Evolutionary conservation across 2,329 filamentous ascomycete genomes (phyloP).

Genomic region (Chaetomium sp.): DNA sequence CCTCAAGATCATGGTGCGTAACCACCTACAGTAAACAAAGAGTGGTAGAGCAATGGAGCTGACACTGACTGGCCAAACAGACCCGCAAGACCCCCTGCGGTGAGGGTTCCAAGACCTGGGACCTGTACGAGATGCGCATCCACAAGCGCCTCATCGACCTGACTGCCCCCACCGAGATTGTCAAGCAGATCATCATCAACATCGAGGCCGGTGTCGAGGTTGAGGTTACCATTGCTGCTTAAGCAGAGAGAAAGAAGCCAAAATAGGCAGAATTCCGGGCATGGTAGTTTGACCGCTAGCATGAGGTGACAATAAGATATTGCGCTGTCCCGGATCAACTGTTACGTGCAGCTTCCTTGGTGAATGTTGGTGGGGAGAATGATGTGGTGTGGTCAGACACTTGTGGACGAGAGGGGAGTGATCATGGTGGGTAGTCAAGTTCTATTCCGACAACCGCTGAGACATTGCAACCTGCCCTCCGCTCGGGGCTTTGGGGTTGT

Average conservation of each 20-base stretch:
- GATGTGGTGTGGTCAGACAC: not conserved
- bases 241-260: constrained; percentile 42
- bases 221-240: constrained; percentile 88
- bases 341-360: not conserved
- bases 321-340: not conserved
- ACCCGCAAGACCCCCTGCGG: constrained; percentile 99
- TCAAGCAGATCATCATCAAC: constrained; percentile 97
- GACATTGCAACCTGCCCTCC: not conserved
- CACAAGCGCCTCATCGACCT: constrained; percentile 98
- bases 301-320: not conserved
- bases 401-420: too few relatives aligned
- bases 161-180: constrained; percentile 95
- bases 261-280: constrained; percentile 9
- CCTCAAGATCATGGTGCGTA: constrained; percentile 36
- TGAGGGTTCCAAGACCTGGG: constrained; percentile 99
- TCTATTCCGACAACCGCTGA: too few relatives aligned
- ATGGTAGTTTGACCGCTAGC: not conserved
- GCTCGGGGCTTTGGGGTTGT: not conserved
- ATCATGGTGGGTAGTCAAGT: too few relatives aligned
- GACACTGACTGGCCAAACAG: constrained; percentile 59
- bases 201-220: constrained; percentile 93
- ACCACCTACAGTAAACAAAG: not conserved
- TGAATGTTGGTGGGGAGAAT: not conserved
- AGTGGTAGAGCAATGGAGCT: not conserved
- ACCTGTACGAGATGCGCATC: constrained; percentile 98